Base-by-base conservation (phyloP, 2,329 filamentous ascomycete species). In the Paraconiothyrium brasiliense region DNA sequence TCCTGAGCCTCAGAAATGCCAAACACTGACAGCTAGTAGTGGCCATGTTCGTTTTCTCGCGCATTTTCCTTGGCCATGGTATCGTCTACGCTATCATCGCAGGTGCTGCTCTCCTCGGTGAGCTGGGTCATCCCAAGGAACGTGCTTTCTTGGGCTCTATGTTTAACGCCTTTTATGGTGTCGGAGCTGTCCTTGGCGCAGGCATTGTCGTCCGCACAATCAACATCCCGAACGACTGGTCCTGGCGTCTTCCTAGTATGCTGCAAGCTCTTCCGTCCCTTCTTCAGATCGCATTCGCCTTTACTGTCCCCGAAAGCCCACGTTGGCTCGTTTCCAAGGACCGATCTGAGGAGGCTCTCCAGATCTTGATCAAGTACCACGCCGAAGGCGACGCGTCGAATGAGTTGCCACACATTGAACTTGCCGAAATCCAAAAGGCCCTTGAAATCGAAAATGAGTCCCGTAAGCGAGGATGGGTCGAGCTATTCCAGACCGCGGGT, bases 91-190 rank as follows among this genome's bases (percentile, higher is more conserved):
- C 87, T 0, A 88, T 90, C 68, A 87, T 89, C 79, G 83, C 84
- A 3, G 89, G 88, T 8, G 88, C 88, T 1, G 82, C 90, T 56
- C 82, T 90, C 9, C 82, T 90, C 2, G 87, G 86, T 5, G 89
- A 91, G 79, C 85, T 91, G 54, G 87, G 85, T 70, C 89, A 91
- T 69, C 88, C 89, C 4, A 89, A 90, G 71, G 88, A 91, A 73
- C 87, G 89, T 64, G 87, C 85, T 5, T 86, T 85, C 10, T 81
- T 90, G 20, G 90, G 88, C 0, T 83, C 87, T n/a, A 84, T 90
- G 64, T 90, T 90, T 78, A 90, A 91, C 75, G 89, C 87, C 63
- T 80, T 90, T 60, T 91, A 87, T 84, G 89, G 89, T 68, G 75
- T 88, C 52, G 87, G 87, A 14, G 78, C 79, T 7, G 74, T 84